Conservation (phyloP, 169 alveolate genomes). For the Plasmodium ovale region DNA sequence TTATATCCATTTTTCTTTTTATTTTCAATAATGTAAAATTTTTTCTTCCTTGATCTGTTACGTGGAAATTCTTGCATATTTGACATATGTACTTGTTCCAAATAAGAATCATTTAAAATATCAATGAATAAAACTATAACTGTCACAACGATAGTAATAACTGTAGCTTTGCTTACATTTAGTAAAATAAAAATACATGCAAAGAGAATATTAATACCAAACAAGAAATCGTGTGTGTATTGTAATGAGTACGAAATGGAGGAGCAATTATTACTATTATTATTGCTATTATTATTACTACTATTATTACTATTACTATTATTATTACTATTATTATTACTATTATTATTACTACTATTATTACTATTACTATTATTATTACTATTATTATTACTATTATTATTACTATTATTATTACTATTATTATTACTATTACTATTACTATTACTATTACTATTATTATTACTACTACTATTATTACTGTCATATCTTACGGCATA, state of each 20-base stretch:
- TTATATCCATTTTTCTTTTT: slow-evolving; percentile 42
- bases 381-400: not conserved
- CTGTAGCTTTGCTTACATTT: slow-evolving; percentile 45
- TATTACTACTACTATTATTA: not conserved
- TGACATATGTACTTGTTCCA: slow-evolving; percentile 43
- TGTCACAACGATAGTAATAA: slow-evolving; percentile 38
- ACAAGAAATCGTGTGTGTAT: slow-evolving; percentile 34
- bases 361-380: not conserved
- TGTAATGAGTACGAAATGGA: not conserved
- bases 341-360: not conserved
- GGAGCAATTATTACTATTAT: slow-evolving; percentile 1
- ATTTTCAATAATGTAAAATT: slow-evolving; percentile 61
- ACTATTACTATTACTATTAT: not conserved
- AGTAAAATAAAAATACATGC: slow-evolving; percentile 44
- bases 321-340: not conserved
- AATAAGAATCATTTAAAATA: slow-evolving; percentile 62
- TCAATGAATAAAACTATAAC: slow-evolving; percentile 50
- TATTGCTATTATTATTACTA: not conserved
- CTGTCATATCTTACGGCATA: slow-evolving; percentile 10
- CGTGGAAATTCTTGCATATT: not conserved
- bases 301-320: not conserved
- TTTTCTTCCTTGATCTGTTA: slow-evolving; percentile 22
- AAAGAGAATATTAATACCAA: slow-evolving; percentile 36
- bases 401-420: not conserved
- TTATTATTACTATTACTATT: not conserved